Percentiles rank a stretch among this genome's conserved stretches.
Evolutionary conservation across 768 basidiomycete genomes (phyloP).

Genomic region (Porpolomopsis calyptriformis): DNA sequence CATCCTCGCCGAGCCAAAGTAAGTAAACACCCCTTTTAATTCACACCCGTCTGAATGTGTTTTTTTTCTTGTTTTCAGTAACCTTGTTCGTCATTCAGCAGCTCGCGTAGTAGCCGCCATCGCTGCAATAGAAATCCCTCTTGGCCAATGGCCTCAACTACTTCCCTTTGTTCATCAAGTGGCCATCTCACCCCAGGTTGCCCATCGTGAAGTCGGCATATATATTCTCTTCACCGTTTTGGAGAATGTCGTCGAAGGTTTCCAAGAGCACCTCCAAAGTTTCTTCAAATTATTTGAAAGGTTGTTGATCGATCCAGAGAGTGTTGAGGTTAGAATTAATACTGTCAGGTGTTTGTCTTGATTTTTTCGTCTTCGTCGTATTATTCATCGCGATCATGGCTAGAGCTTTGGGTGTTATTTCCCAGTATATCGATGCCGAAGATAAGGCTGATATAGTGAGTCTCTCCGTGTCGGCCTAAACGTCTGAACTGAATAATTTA

Average conservation of each 20-base stretch:
- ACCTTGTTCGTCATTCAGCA: conserved; percentile 84
- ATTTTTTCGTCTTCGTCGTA: not conserved
- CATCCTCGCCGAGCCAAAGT: conserved; percentile 73
- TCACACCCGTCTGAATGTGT: conserved; percentile 1
- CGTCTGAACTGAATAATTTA: conserved; percentile 3
- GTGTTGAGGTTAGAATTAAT: conserved; percentile 81
- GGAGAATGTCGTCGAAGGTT: conserved; percentile 84
- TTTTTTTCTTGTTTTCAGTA: conserved; percentile 34
- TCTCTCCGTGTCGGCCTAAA: conserved; percentile 9
- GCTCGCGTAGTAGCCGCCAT: conserved; percentile 91
- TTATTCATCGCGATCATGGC: not conserved
- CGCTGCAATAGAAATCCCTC: conserved; percentile 76
- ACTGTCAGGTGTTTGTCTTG: conserved; percentile 54
- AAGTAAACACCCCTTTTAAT: conserved; percentile 18
- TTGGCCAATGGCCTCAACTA: conserved; percentile 74
- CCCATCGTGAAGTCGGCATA: conserved; percentile 85
- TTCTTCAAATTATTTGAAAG: conserved; percentile 74
- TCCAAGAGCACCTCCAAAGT: conserved; percentile 60
- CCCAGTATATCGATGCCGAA: conserved; percentile 82
- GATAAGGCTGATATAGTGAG: conserved; percentile 82
- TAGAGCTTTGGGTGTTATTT: conserved; percentile 83
- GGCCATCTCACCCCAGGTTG: conserved; percentile 52
- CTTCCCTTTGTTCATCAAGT: conserved; percentile 80
- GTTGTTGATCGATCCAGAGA: conserved; percentile 73
- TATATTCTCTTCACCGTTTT: conserved; percentile 86